Conservation (phyloP, 129 eudicot species). For the Flaveria trinervia region DNA sequence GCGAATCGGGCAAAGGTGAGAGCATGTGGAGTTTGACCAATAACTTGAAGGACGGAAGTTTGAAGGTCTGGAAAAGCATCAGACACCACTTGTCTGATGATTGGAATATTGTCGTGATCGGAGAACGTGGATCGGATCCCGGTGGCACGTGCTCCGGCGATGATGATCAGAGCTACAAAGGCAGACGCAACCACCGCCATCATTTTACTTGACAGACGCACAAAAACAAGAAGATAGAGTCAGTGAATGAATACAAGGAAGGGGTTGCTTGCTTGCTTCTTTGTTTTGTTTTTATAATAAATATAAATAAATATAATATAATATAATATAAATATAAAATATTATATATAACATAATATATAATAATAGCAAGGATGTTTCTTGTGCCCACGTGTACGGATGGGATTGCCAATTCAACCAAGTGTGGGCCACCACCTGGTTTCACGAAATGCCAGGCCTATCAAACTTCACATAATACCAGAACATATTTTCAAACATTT, state of each 20-base stretch:
- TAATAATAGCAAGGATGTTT: not conserved
- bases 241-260: not conserved
- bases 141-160: constrained; percentile 32
- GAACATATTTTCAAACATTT: too few relatives aligned
- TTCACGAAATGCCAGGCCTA: too few relatives aligned
- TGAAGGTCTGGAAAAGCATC: constrained; percentile 66
- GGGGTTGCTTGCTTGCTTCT: not conserved
- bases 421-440: too few relatives aligned
- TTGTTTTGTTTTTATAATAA: not conserved
- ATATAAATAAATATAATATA: too few relatives aligned
- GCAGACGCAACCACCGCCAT: constrained; percentile 30
- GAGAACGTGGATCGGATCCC: constrained; percentile 40
- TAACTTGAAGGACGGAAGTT: constrained; percentile 41
- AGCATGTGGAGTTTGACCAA: constrained; percentile 77
- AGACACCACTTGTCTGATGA: constrained; percentile 80
- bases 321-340: too few relatives aligned
- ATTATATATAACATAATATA: too few relatives aligned
- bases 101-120: constrained; percentile 56
- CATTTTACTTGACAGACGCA: constrained; percentile 2
- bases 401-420: not conserved
- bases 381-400: not conserved
- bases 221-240: not conserved
- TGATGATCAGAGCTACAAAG: constrained; percentile 25
- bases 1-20: constrained; percentile 92
- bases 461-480: too few relatives aligned